A percentile compares a stretch with the other conserved stretches of the same genome.
Evolutionary conservation across 2,329 filamentous ascomycete genomes (phyloP).

Genomic region (Diaporthe helianthi): DNA sequence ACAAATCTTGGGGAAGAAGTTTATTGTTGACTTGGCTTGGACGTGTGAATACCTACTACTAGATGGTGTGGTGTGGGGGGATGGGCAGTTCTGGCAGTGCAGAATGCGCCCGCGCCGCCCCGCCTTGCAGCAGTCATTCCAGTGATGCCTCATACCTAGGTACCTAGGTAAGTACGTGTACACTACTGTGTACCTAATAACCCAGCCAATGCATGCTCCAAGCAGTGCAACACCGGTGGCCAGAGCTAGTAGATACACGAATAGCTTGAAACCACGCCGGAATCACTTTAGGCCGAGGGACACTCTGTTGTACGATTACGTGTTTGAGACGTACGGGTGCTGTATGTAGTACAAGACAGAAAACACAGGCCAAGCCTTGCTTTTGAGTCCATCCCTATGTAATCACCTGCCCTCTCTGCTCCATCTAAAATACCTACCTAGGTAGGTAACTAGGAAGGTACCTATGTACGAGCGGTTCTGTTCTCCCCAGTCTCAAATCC

Average conservation of each 20-base stretch:
- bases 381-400: constrained; percentile 17
- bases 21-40: constrained; percentile 20
- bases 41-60: too few relatives aligned
- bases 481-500: not conserved
- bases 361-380: not conserved
- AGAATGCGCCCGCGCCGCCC: not conserved
- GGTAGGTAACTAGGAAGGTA: too few relatives aligned
- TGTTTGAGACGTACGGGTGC: constrained; percentile 1
- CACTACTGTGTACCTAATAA: too few relatives aligned
- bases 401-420: not conserved
- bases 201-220: constrained; percentile 7
- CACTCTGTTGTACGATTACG: not conserved
- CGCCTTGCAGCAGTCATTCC: not conserved
- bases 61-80: too few relatives aligned
- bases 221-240: not conserved
- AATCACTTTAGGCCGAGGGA: not conserved
- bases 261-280: constrained; percentile 11
- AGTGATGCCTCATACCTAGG: too few relatives aligned
- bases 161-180: too few relatives aligned
- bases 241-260: constrained; percentile 8
- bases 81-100: not conserved
- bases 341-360: not conserved
- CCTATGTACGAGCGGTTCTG: not conserved
- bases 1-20: not conserved
- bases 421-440: too few relatives aligned